phyloP scores from a whole-genome alignment of 2,329 filamentous ascomycete genomes.

The Colletotrichum salicis region DNA sequence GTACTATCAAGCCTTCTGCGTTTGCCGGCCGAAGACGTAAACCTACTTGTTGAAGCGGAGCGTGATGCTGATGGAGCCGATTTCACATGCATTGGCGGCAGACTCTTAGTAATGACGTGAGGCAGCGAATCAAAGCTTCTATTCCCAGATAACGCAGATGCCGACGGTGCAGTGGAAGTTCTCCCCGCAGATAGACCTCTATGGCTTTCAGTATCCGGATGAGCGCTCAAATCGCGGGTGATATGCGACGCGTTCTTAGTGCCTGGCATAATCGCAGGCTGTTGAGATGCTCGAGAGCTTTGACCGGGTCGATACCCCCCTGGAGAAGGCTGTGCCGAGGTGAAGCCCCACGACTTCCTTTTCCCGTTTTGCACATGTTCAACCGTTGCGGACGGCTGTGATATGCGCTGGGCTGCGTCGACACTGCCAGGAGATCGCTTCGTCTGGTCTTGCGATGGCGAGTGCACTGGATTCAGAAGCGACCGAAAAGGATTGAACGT shows the following conservation, averaged over 20 bases:
- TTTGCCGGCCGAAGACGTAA: neutral
- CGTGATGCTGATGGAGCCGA: conserved; percentile 3
- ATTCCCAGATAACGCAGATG: neutral
- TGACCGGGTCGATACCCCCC: neutral
- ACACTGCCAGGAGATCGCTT: neutral
- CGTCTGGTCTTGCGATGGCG: neutral
- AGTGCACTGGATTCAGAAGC: neutral
- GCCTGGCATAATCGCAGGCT: neutral
- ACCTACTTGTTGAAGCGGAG: neutral
- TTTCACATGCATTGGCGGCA: conserved; percentile 13
- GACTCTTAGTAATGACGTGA: neutral
- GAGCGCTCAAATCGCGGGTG: neutral
- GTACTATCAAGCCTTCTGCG: neutral
- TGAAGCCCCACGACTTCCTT: neutral
- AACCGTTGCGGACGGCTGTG: neutral
- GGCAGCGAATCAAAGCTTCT: conserved; percentile 8
- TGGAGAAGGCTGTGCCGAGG: neutral
- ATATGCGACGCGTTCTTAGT: neutral
- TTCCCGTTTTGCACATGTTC: neutral
- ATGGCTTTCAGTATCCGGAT: neutral
- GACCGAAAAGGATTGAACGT: neutral
- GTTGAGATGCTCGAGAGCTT: neutral
- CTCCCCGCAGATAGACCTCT: neutral
- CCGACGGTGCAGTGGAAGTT: neutral
- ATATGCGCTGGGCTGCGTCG: neutral